Evolutionary conservation across 164 flowering plant genomes (phyloP).

Genomic region (Vitis rotundifolia): DNA sequence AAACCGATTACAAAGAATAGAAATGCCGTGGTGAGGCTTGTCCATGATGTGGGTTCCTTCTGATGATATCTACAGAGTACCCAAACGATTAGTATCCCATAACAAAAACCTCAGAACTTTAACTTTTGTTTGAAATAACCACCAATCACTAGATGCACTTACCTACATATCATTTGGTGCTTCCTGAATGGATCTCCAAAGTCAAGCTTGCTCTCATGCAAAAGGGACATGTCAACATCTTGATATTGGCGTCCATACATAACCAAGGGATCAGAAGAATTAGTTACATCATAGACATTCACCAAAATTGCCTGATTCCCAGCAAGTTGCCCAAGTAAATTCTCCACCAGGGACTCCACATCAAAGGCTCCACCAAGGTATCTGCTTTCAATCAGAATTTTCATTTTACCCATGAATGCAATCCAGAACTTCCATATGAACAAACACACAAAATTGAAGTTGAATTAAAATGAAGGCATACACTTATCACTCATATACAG

Average conservation of each 20-base stretch:
- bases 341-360: constrained; percentile 92
- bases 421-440: neutral
- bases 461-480: neutral
- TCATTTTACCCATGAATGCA: neutral
- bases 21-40: constrained; percentile 55
- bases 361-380: constrained; percentile 96
- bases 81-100: neutral
- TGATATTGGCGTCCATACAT: constrained; percentile 78
- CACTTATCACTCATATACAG: too few species aligned
- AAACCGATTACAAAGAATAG: constrained; percentile 64
- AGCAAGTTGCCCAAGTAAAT: constrained; percentile 87
- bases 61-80: constrained; percentile 58
- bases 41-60: constrained; percentile 70
- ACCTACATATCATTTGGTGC: constrained; percentile 91
- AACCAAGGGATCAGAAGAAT: constrained; percentile 67
- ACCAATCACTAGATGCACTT: constrained; percentile 17
- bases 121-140: neutral
- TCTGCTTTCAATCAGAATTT: constrained; percentile 33
- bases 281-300: constrained; percentile 84
- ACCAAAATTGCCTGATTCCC: constrained; percentile 85
- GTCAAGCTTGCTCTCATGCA: constrained; percentile 76
- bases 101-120: neutral
- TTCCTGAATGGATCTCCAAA: constrained; percentile 93
- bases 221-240: constrained; percentile 68
- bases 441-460: neutral